Conservation (phyloP, 306 rosid genomes). For the Ceratonia siliqua region DNA sequence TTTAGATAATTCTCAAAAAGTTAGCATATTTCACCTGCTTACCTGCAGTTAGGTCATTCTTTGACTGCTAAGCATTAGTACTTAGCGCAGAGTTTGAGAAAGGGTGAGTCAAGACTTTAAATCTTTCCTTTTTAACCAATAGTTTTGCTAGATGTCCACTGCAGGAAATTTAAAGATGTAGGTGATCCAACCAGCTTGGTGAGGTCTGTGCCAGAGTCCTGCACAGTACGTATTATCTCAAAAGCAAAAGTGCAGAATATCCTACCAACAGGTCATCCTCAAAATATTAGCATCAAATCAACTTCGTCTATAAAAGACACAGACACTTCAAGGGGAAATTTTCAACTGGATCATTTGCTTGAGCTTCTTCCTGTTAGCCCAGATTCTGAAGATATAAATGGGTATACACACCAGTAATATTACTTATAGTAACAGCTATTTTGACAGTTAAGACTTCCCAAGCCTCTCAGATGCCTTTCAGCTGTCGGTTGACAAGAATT, state of each 20-base stretch:
- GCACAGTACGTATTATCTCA: conserved; percentile 63
- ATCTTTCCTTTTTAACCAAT: not conserved
- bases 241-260: conserved; percentile 64
- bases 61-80: not conserved
- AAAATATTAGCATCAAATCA: not conserved
- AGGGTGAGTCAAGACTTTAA: not conserved
- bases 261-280: conserved; percentile 38
- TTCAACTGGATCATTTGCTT: not conserved
- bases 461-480: not conserved
- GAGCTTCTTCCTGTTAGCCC: not conserved
- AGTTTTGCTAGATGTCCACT: not conserved
- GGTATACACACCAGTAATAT: conserved; percentile 25
- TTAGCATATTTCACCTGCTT: not conserved
- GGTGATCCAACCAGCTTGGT: conserved; percentile 62
- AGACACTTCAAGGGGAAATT: conserved; percentile 18
- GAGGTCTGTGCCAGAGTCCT: conserved; percentile 61
- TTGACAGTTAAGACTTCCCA: not conserved
- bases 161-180: conserved; percentile 58
- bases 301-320: conserved; percentile 27
- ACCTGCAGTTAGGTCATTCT: not conserved
- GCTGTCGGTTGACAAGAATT: not conserved
- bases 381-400: conserved; percentile 28
- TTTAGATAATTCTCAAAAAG: not conserved
- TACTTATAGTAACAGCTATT: not conserved
- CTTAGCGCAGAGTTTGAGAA: not conserved